Evolutionary conservation across 805 yeast species (phyloP).

Genomic region (Debaryomyces castellii): DNA sequence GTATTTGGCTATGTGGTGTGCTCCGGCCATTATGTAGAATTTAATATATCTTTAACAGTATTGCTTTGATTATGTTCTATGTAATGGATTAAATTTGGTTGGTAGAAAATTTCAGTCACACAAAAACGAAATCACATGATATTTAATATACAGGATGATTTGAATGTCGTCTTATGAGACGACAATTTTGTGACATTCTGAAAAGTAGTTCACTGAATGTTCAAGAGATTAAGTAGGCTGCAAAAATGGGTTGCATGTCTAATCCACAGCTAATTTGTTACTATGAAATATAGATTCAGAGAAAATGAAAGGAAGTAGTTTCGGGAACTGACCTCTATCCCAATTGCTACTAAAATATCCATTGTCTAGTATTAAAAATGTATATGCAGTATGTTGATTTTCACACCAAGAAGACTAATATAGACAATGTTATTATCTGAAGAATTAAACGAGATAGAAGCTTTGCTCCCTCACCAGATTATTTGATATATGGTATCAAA

Average conservation of each 20-base stretch:
- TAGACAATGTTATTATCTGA: neutral
- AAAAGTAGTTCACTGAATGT: too few relatives aligned
- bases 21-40: constrained; percentile 36
- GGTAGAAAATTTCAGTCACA: constrained; percentile 7
- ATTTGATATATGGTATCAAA: neutral
- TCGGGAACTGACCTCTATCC: too few relatives aligned
- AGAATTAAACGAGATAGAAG: neutral
- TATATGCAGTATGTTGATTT: neutral
- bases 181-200: constrained; percentile 15
- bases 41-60: neutral
- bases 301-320: too few relatives aligned
- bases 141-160: neutral
- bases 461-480: neutral
- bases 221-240: too few relatives aligned
- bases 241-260: too few relatives aligned
- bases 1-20: constrained; percentile 38
- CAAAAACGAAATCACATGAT: constrained; percentile 1
- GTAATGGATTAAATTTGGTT: constrained; percentile 6
- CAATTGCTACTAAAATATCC: too few relatives aligned
- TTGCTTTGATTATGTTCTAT: neutral
- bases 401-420: too few relatives aligned
- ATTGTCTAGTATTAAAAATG: too few relatives aligned
- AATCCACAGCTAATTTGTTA: too few relatives aligned
- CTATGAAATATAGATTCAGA: too few relatives aligned
- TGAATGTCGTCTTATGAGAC: constrained; percentile 27